Conservation (phyloP, 441 rosid genomes). For the Daphne laureola region DNA sequence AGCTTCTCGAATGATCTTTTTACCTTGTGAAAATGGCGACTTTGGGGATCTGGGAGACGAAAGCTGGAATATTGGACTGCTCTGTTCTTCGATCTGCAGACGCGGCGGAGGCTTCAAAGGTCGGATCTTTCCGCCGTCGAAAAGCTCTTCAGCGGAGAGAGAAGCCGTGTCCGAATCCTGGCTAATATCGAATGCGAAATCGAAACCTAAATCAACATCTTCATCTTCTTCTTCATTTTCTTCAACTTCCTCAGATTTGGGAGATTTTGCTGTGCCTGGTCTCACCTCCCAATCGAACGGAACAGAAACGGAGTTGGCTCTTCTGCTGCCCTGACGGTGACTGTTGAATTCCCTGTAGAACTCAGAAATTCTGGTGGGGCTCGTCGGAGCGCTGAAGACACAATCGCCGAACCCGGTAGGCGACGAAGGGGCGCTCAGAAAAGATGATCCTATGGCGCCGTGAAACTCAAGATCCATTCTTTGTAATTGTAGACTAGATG, state of each 20-base stretch:
- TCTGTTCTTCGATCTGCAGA: slow-evolving; percentile 21
- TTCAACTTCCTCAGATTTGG: background rate
- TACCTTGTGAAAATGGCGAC: slow-evolving; percentile 45
- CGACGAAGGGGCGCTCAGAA: slow-evolving; percentile 57
- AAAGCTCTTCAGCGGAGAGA: slow-evolving; percentile 73
- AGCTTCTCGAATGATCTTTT: slow-evolving; percentile 30
- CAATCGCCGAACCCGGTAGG: slow-evolving; percentile 47
- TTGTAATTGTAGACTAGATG: slow-evolving; percentile 14
- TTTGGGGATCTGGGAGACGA: slow-evolving; percentile 31
- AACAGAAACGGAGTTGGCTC: slow-evolving; percentile 16
- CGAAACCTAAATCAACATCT: slow-evolving; percentile 69
- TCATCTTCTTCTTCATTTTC: slow-evolving; percentile 20
- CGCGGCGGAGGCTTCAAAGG: slow-evolving; percentile 62
- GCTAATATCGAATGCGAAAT: slow-evolving; percentile 66
- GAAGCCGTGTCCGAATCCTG: slow-evolving; percentile 33
- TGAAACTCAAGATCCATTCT: slow-evolving; percentile 50
- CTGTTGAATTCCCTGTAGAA: slow-evolving; percentile 40
- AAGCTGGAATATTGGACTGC: slow-evolving; percentile 13
- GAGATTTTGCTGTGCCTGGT: slow-evolving; percentile 51
- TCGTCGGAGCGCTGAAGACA: slow-evolving; percentile 68
- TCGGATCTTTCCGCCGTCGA: slow-evolving; percentile 72
- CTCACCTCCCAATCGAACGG: slow-evolving; percentile 61
- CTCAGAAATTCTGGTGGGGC: slow-evolving; percentile 51
- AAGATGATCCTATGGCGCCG: slow-evolving; percentile 31
- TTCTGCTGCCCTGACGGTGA: slow-evolving; percentile 6